Evolutionary conservation across 1,139 yeast genomes (phyloP).

Genomic region (Taiozyma sp.): DNA sequence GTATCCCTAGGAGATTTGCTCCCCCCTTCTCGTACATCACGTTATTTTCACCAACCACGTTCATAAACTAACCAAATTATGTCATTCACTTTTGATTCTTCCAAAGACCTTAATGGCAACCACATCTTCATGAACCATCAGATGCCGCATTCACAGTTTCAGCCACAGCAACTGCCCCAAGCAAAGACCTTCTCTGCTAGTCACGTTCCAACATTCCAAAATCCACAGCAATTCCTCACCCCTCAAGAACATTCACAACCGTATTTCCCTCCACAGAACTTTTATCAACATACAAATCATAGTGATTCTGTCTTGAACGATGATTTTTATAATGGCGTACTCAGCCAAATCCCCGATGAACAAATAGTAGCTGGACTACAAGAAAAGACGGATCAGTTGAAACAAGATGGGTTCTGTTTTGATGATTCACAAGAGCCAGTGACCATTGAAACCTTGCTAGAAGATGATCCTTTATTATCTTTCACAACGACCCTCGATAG

Average conservation of each 20-base stretch:
- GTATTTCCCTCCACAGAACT: background rate
- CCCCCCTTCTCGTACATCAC: too few species aligned
- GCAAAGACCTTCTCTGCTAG: background rate
- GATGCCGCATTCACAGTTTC: background rate
- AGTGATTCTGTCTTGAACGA: constrained; percentile 1
- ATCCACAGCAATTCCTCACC: background rate
- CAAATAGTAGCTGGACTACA: constrained; percentile 18
- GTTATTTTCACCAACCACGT: background rate
- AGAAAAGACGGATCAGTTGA: constrained; percentile 1
- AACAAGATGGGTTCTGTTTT: background rate
- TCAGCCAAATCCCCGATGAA: constrained; percentile 13
- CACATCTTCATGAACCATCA: background rate
- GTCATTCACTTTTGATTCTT: background rate
- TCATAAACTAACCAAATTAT: background rate
- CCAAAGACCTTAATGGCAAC: background rate
- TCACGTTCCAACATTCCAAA: background rate
- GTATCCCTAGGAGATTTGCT: too few species aligned
- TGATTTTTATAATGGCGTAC: constrained; percentile 9
- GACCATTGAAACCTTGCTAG: constrained; percentile 20
- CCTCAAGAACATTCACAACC: background rate
- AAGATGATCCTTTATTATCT: constrained; percentile 22
- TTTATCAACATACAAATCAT: background rate
- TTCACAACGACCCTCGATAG: constrained; percentile 23
- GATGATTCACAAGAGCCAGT: constrained; percentile 8
- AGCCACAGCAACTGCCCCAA: background rate